Conservation (phyloP, 2,329 filamentous ascomycete species). For the Pseudogymnoascus sp. region DNA sequence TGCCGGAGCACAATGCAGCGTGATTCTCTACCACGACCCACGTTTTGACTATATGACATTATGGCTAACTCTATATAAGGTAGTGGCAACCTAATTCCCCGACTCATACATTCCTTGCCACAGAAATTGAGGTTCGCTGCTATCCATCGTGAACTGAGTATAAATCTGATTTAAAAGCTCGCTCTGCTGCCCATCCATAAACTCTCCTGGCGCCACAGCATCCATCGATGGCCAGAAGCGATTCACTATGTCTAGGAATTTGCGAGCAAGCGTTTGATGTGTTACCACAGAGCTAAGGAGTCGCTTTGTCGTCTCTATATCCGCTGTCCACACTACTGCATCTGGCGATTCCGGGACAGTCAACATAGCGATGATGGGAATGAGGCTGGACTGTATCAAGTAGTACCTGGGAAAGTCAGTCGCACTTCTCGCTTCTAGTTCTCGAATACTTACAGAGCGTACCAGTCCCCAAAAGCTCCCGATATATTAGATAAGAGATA, state of each 20-base stretch:
- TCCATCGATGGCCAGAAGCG: background rate
- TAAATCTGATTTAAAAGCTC: background rate
- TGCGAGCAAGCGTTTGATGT: background rate
- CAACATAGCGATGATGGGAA: background rate
- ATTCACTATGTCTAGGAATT: background rate
- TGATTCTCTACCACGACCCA: background rate
- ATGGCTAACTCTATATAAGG: background rate
- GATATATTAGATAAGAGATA: background rate
- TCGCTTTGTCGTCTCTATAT: background rate
- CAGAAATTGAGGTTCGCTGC: background rate
- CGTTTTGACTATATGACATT: too few relatives aligned
- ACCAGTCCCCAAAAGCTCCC: background rate
- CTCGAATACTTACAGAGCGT: background rate
- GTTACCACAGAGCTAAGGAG: background rate
- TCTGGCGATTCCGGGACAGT: background rate
- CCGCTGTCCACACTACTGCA: background rate
- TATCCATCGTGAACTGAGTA: background rate
- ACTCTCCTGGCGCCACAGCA: background rate
- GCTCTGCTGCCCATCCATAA: background rate
- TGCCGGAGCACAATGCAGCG: background rate
- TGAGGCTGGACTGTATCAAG: background rate
- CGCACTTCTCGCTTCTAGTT: background rate
- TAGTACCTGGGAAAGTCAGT: background rate
- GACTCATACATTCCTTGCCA: background rate
- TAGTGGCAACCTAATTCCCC: background rate